Conservation (phyloP, 139 green algal species). For the Chlorella sp. region DNA sequence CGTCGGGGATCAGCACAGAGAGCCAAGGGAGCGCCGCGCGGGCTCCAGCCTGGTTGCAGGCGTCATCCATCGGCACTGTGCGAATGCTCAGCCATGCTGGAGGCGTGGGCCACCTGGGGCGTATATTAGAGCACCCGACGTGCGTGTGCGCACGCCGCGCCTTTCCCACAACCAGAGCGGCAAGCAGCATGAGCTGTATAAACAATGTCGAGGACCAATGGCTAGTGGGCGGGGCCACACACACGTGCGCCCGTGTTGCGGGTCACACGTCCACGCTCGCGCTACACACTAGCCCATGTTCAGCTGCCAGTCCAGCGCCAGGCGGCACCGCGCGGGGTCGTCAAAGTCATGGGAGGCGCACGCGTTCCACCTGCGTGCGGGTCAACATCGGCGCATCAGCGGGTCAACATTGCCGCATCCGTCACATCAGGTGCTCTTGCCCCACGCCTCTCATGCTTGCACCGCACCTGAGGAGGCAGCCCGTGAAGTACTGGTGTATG, state of each 20-base stretch:
- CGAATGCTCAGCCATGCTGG: not conserved
- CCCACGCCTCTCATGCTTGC: not conserved
- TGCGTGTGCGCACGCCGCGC: not conserved
- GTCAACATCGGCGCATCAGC: not conserved
- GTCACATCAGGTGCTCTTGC: no score
- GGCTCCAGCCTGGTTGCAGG: not conserved
- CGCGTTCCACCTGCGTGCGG: not conserved
- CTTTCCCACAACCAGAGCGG: no score
- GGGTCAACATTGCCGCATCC: not conserved
- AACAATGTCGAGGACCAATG: no score
- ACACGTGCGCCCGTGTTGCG: no score
- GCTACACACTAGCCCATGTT: not conserved
- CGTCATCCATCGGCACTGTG: not conserved
- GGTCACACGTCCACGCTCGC: no score
- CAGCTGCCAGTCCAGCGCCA: not conserved
- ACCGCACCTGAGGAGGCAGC: not conserved
- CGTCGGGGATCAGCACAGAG: no score
- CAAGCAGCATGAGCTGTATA: no score
- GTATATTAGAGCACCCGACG: not conserved
- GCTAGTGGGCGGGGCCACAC: no score
- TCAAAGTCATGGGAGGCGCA: not conserved
- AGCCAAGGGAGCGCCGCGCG: not conserved
- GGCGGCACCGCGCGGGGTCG: not conserved
- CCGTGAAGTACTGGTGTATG: not conserved
- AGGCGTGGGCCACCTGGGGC: not conserved